Base-by-base conservation (phyloP, 768 basidiomycete genomes). In the Arthromyces matolae region DNA sequence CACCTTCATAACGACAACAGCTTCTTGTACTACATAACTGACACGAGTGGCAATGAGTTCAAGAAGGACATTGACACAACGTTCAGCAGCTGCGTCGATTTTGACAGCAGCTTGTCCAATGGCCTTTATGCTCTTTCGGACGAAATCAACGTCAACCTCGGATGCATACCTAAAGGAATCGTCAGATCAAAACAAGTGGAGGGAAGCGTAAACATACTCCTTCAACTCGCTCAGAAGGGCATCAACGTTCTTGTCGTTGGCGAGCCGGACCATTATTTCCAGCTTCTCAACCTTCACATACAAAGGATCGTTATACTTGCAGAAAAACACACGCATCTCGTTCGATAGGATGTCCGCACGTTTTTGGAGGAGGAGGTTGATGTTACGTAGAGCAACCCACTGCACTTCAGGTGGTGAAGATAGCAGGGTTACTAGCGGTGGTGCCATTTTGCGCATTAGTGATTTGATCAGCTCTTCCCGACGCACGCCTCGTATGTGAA, bases 321-420 rank as follows among this genome's bases (percentile, higher is more conserved):
- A 97, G 76, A 98, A 99, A 66, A 99, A 99, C 16, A 99, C 96
- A 36, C 94, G 80, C 91, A 99, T 94, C 67, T 99, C 95, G 67
- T 89, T 96, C 6, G 86, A 81, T 8, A 99, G 79, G 50, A 96
- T 76, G 53, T 93, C 93, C 2, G 91, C 70, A 4, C 92, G 84
- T 61, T 95, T 95, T 67, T 99, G 95, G 2, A 99, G 81, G 22
- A 99, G 77, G 23, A 99, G 81, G 60, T 97, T 97, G 72, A 98
- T 93, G 62, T 97, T 97, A 23, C 96, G 83, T 43, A 99, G 72
- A 0, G 93, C 93, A 41, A 98, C 95, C 93, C 95, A 99, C 67
- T 99, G 96, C 0, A 98, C 90, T 61, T 99, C 96, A 1, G 95
- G 93, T 3, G 93, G 92, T 1, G 94, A 93, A 1, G 95, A 96